Evolutionary conservation across 208 protist species (phyloP), one percentile per base, ranked within the genome.

Genomic region (Acanthamoeba divionensis): DNA sequence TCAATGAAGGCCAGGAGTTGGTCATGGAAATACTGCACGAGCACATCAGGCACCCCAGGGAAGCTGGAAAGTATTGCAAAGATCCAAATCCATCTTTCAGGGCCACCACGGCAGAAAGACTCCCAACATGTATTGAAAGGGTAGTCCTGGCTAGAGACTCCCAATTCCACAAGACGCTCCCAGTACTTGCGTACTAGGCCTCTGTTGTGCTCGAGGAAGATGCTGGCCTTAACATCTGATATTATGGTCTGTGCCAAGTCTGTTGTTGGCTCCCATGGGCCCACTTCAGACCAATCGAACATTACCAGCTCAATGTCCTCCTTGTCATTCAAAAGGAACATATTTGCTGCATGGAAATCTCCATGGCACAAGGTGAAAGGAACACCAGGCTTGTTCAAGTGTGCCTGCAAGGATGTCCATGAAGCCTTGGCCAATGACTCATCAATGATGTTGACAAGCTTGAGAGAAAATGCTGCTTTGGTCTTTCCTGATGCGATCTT

Each of bases 261-360:
- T 29, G 57, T 31, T 12, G 31, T 21, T 69, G 89, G 89, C 26
- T 91, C 41, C 89, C 89, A 91, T 1, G 85, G 21, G 2, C 89
- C 89, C 45, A 91, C 89, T 50, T 91, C 80, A 45, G 67, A 91
- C 89, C 89, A 91, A 91, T 91, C 89, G 89, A 36, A 91, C 80
- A 38, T n/a, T 0, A 80, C 24, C 24, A 91, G 13, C 29, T 6
- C 88, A 29, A 45, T 60, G 48, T 15, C 9, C 83, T 26, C n/a
- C n/a, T 73, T n/a, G 18, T 55, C 26, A 21, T 26, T 15, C 18
- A 83, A 36, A 1, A 45, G 45, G 60, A 91, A 91, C 89, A 91
- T 90, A 8, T 91, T 91, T 41, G 52, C 50, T 0, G 62, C 47
- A 52, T 91, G 89, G n/a, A 79, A 91, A 67, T 91, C 89, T 10